These are phyloP conservation scores for Candida michaelii DNA, from an alignment of 805 yeast genomes.

Conservation along the genomic window DNA sequence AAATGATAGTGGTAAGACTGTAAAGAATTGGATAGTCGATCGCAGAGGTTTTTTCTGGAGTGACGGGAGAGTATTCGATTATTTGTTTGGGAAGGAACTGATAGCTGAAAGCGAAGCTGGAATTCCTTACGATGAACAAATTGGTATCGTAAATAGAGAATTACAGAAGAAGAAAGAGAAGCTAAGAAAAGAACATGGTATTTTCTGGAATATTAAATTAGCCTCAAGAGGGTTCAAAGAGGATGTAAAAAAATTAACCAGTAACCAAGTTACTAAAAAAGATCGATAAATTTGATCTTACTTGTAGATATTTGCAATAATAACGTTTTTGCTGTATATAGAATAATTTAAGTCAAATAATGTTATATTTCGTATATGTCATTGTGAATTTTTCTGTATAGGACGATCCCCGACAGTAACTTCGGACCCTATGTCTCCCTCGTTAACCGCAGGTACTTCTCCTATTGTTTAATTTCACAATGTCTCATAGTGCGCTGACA, in stretches of 20 bases:
- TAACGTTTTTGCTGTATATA: neutral
- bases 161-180: constrained; percentile 49
- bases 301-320: neutral
- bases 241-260: constrained; percentile 21
- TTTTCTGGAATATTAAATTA: constrained; percentile 57
- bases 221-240: constrained; percentile 31
- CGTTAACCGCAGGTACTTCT: neutral
- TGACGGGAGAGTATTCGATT: constrained; percentile 82
- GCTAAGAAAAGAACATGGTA: constrained; percentile 54
- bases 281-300: constrained; percentile 3
- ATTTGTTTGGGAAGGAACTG: constrained; percentile 76
- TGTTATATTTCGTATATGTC: too few species aligned
- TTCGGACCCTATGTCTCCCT: neutral
- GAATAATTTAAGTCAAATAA: too few species aligned
- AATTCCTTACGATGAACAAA: constrained; percentile 57
- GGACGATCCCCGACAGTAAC: too few species aligned
- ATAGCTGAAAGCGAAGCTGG: constrained; percentile 77
- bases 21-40: constrained; percentile 73
- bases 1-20: constrained; percentile 27
- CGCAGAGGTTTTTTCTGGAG: constrained; percentile 92
- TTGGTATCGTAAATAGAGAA: constrained; percentile 48
- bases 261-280: constrained; percentile 6
- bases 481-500: neutral
- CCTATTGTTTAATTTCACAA: neutral
- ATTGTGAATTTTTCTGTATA: too few species aligned